A percentile compares a stretch with the other conserved stretches of the same genome.
Evolutionary conservation across 2,329 filamentous ascomycete genomes (phyloP).

Genomic region (Calonectria hongkongensis): DNA sequence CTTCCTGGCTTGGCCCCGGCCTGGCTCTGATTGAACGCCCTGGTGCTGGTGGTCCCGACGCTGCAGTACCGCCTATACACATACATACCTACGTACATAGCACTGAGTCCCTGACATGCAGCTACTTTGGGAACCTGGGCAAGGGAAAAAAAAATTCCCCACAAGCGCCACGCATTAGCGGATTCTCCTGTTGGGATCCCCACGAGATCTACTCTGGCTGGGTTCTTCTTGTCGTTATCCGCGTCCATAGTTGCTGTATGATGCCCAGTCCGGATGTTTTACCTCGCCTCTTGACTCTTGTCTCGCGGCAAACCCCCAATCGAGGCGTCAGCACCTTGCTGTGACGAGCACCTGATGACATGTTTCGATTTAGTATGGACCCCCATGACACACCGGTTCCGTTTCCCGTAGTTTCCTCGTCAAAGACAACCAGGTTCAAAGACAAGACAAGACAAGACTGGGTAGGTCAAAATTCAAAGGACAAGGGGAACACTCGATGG

Average conservation of each 20-base stretch:
- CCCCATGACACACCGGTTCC: slow-evolving; percentile 12
- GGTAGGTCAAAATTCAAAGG: slow-evolving; percentile 17
- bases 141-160: slow-evolving; percentile 36
- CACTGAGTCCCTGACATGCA: slow-evolving; percentile 44
- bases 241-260: slow-evolving; percentile 12
- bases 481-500: slow-evolving; percentile 12
- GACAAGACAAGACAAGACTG: slow-evolving; percentile 5
- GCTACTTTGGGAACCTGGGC: slow-evolving; percentile 32
- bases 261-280: slow-evolving; percentile 27
- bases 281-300: slow-evolving; percentile 32
- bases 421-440: slow-evolving; percentile 23
- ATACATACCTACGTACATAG: slow-evolving; percentile 15
- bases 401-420: slow-evolving; percentile 22
- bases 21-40: slow-evolving; percentile 23
- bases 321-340: slow-evolving; percentile 1
- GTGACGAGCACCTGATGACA: slow-evolving; percentile 20
- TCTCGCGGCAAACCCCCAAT: slow-evolving; percentile 23
- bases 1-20: background rate
- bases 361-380: slow-evolving; percentile 24
- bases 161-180: slow-evolving; percentile 52
- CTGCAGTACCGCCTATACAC: slow-evolving; percentile 16
- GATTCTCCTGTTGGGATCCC: slow-evolving; percentile 48
- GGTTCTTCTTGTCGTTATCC: slow-evolving; percentile 22
- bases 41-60: background rate
- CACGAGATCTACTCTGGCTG: slow-evolving; percentile 49